Evolutionary conservation across 164 flowering plant species (phyloP).

Genomic region (Amborella trichopoda): DNA sequence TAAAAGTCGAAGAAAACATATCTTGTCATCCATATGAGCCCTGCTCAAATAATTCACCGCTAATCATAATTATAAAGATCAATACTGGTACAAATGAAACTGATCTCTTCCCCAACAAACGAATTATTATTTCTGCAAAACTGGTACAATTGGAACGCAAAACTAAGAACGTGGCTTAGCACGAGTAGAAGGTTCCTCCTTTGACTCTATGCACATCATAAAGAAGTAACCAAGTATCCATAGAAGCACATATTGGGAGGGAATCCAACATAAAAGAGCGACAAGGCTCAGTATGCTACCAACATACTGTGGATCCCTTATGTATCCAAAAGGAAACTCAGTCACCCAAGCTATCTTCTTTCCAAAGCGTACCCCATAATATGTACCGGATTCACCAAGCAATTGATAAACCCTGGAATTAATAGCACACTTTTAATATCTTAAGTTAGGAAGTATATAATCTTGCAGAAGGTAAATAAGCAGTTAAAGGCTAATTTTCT

Average conservation of each 20-base stretch:
- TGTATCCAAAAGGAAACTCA: constrained; percentile 78
- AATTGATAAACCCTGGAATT: constrained; percentile 76
- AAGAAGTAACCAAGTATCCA: constrained; percentile 74
- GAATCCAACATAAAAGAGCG: constrained; percentile 74
- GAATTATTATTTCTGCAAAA: no score
- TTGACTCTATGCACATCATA: constrained; percentile 64
- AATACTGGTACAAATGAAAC: no score
- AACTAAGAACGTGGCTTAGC: constrained; percentile 39
- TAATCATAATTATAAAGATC: no score
- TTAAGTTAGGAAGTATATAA: no score
- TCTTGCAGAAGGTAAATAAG: no score
- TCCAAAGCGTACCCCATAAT: constrained; percentile 90
- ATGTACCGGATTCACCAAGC: constrained; percentile 87
- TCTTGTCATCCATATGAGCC: no score
- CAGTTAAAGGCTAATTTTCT: no score
- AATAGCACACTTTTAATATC: no score
- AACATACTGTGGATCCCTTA: constrained; percentile 86
- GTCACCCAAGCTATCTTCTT: constrained; percentile 88
- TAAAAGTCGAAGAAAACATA: no score
- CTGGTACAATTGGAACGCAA: no score
- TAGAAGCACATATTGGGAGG: constrained; percentile 62
- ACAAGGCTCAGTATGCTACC: constrained; percentile 82
- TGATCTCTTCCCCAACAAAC: no score
- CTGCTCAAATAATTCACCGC: no score
- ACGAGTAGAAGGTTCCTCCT: constrained; percentile 68